Conservation (phyloP, 2,329 filamentous ascomycete species). For the Ophiostoma perfectum region DNA sequence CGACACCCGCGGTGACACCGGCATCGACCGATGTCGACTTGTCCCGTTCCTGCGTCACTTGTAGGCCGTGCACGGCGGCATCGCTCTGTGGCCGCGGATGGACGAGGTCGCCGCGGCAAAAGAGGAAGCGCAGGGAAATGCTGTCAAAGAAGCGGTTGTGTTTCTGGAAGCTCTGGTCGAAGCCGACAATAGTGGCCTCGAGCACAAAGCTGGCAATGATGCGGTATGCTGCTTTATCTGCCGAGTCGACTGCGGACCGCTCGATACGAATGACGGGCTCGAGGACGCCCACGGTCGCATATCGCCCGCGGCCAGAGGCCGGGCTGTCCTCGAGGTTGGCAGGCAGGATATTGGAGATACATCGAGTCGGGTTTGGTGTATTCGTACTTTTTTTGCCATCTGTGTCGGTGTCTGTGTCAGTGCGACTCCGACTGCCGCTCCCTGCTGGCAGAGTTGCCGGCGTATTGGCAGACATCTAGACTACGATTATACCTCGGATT, state of each 20-base stretch:
- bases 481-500: neutral
- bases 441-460: neutral
- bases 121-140: slow-evolving; percentile 27
- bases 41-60: slow-evolving; percentile 25
- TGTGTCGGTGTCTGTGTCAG: neutral
- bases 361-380: neutral
- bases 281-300: slow-evolving; percentile 27
- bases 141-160: slow-evolving; percentile 30
- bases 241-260: slow-evolving; percentile 15
- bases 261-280: slow-evolving; percentile 29
- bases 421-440: neutral
- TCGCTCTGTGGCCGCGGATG: slow-evolving; percentile 26
- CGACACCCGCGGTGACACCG: slow-evolving; percentile 23
- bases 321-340: slow-evolving; percentile 27
- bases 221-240: slow-evolving; percentile 22
- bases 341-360: slow-evolving; percentile 28
- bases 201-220: slow-evolving; percentile 27
- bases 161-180: slow-evolving; percentile 24
- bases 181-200: slow-evolving; percentile 27
- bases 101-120: slow-evolving; percentile 27
- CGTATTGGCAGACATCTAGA: neutral
- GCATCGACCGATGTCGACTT: slow-evolving; percentile 21
- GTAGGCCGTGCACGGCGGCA: slow-evolving; percentile 23
- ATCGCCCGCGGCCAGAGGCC: slow-evolving; percentile 27
- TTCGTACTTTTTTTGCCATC: neutral